Base-by-base conservation (phyloP, 2,329 filamentous ascomycete genomes). In the Corinectria fuckeliana region DNA sequence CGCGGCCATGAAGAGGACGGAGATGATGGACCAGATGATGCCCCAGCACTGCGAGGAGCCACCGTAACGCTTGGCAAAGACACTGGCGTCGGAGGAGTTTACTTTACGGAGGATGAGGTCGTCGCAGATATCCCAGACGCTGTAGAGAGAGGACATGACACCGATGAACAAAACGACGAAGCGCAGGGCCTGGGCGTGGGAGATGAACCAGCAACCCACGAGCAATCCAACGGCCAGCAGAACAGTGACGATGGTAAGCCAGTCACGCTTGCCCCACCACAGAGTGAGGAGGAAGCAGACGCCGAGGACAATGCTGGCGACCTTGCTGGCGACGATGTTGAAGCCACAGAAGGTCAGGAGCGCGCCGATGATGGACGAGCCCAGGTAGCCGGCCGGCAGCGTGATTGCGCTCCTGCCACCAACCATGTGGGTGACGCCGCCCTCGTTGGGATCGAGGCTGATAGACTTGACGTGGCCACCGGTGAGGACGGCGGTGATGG, bases 51-150 rank as follows among this genome's bases (percentile, higher is more conserved):
- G 88, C 1, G 89, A 91, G 0, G 89, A 92, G 32, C 91, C 91
- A 10, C 91, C 91, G 67, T 93, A 93, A 20, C 87, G 82, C 75
- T 91, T 82, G 7, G 91, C 90, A 68, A 93, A 93, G 26, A 92
- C 89, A 66, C 88, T 91, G 5, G 91, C 90, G 71, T 94, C 91
- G 4, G 90, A 92, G 20, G 83, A 87, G 74, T 93, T 93, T 50
- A 93, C 89, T 76, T 93, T 93, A 58, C 91, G 84, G 4, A 93
- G 78, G 65, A 94, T 92, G 28, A 93, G 80, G 67, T 94, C 91
- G 71, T 94, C 91, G 75, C 90, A 93, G 66, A 93, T 93, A 78
- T 93, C 91, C 91, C 91, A 93, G 5, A 91, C 90, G 64, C 88
- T 91, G 75, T 93, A 93, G 1, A 93, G 82, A 2, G 87, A 88